These are phyloP conservation scores for Lodderomyces pseudojiufengensis DNA, from an alignment of 1,139 yeast species.

Conservation along the genomic window DNA sequence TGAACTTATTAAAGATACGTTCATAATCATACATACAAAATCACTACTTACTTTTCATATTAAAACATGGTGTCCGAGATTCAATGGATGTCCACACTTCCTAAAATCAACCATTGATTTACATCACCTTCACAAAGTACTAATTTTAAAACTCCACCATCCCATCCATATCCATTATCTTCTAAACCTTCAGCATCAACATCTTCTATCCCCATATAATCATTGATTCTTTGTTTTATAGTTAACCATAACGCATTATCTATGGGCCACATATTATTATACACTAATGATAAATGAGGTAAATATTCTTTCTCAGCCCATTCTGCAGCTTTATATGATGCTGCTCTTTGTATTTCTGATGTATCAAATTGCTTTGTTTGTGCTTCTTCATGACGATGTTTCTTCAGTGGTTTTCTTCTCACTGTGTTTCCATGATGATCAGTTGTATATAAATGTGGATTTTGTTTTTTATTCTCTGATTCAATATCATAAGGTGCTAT, in stretches of 20 bases:
- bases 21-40: no score
- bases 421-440: slow-evolving; percentile 32
- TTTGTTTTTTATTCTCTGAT: slow-evolving; percentile 30
- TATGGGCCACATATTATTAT: slow-evolving; percentile 63
- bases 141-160: slow-evolving; percentile 64
- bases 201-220: slow-evolving; percentile 55
- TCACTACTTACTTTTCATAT: no score
- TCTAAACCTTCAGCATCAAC: slow-evolving; percentile 36
- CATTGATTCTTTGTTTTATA: slow-evolving; percentile 65
- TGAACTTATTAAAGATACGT: no score
- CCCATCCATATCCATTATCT: slow-evolving; percentile 50
- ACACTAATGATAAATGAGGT: slow-evolving; percentile 74
- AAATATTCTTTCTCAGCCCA: slow-evolving; percentile 62
- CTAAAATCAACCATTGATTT: slow-evolving; percentile 66
- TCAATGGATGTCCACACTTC: slow-evolving; percentile 46
- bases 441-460: slow-evolving; percentile 40
- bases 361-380: slow-evolving; percentile 23
- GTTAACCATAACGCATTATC: slow-evolving; percentile 69
- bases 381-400: slow-evolving; percentile 11
- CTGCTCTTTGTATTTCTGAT: slow-evolving; percentile 22
- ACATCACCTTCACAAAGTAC: slow-evolving; percentile 77
- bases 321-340: slow-evolving; percentile 38
- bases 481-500: slow-evolving; percentile 38
- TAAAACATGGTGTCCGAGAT: no score
- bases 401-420: slow-evolving; percentile 25